Conservation (phyloP, 2,329 filamentous ascomycete species). For the Neurospora sp. region DNA sequence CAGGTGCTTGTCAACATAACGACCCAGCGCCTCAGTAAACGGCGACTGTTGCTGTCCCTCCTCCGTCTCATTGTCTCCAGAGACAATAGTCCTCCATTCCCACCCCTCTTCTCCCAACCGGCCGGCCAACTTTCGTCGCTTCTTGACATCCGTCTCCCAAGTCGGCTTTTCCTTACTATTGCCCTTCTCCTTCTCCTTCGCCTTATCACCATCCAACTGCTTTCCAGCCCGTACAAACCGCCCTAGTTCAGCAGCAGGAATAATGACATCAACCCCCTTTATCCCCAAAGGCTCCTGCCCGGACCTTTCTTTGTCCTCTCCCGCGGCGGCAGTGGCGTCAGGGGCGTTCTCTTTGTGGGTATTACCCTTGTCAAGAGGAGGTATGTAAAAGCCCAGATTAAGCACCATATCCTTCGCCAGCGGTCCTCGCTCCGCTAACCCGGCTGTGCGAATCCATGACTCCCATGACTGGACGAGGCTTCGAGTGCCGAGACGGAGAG, state of each 20-base stretch:
- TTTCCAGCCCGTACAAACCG: conserved; percentile 35
- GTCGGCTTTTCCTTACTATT: not conserved
- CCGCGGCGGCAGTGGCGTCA: not conserved
- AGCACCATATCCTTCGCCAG: conserved; percentile 37
- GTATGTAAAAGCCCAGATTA: conserved; percentile 37
- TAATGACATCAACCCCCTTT: conserved; percentile 40
- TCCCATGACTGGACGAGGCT: conserved; percentile 42
- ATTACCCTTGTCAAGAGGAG: no score
- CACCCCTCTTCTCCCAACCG: conserved; percentile 41
- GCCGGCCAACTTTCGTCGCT: conserved; percentile 37
- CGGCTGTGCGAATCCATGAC: conserved; percentile 33
- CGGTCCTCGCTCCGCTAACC: conserved; percentile 22
- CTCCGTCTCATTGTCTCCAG: not conserved
- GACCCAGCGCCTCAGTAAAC: conserved; percentile 40
- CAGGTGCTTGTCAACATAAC: conserved; percentile 42
- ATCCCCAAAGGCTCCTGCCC: conserved; percentile 21
- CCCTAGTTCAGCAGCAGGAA: conserved; percentile 36
- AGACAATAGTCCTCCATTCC: conserved; percentile 31
- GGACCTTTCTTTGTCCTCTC: not conserved
- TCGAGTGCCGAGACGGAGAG: conserved; percentile 38
- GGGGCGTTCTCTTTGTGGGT: not conserved
- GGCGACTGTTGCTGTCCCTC: conserved; percentile 21
- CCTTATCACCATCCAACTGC: conserved; percentile 4
- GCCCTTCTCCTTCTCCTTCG: conserved; percentile 3
- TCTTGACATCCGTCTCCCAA: conserved; percentile 25